Conservation (phyloP, 2,329 filamentous ascomycete species). For the Claviceps maximensis region DNA sequence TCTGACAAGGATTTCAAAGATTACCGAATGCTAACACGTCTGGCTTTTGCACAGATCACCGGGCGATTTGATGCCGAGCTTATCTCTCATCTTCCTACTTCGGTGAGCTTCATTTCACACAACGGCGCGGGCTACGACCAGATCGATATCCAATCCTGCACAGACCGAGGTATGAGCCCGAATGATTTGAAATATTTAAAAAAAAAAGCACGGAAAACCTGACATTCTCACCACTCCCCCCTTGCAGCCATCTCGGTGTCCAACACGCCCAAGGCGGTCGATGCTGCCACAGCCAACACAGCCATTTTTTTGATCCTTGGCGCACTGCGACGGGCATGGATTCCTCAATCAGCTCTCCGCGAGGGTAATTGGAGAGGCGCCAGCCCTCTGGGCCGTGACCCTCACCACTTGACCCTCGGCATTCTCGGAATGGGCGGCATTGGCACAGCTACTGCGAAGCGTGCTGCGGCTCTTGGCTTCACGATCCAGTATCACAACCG, state of each 20-base stretch:
- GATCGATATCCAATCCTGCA: constrained; percentile 51
- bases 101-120: constrained; percentile 30
- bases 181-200: neutral
- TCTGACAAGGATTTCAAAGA: neutral
- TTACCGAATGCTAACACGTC: neutral
- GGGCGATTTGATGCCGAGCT: constrained; percentile 51
- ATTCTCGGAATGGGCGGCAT: constrained; percentile 50
- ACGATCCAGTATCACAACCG: constrained; percentile 46
- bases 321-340: constrained; percentile 52
- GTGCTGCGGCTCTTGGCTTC: constrained; percentile 42
- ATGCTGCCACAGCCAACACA: constrained; percentile 58
- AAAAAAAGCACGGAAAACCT: neutral
- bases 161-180: constrained; percentile 12
- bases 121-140: constrained; percentile 51
- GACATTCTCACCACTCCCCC: neutral
- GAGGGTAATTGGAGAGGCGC: constrained; percentile 45
- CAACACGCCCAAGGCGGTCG: constrained; percentile 53
- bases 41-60: constrained; percentile 28
- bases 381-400: constrained; percentile 45
- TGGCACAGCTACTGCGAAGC: constrained; percentile 32
- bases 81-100: constrained; percentile 29
- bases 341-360: constrained; percentile 43
- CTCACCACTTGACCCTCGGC: constrained; percentile 48
- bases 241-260: constrained; percentile 40
- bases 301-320: constrained; percentile 60